Evolutionary conservation across 1,139 yeast genomes (phyloP), one percentile per base, ranked within the genome.

Genomic region (Taiozyma onychis): DNA sequence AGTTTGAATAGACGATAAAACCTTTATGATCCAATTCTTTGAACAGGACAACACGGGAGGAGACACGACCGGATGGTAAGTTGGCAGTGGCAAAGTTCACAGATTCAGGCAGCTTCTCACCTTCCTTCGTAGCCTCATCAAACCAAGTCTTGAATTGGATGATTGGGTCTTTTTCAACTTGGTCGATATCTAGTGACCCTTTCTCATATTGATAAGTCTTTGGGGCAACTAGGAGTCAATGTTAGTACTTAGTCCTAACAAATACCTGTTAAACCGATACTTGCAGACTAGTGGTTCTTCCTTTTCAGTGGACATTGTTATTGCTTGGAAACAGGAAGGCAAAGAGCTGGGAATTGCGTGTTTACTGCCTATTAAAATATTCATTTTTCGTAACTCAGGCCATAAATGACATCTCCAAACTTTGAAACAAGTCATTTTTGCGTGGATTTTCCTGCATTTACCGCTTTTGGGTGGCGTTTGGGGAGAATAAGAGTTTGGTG

Each of bases 11-110:
- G 39, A 93, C 75, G n/a, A 90, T 80, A 59, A 93, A 86, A 6
- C 97, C 99, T 50, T 80, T 77, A 48, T 77, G 74, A 66, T 93
- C 98, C 51, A 93, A 76, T 64, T 93, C 98, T 65, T 93, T 93
- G 68, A 95, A 79, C 50, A 93, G 75, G 2, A 93, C 95, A 14
- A 87, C 77, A 52, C 99, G 74, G 7, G 91, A 81, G 0, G 96
- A 85, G 2, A 93, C 89, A 53, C 96, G 74, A 26, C 99, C 99
- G 10, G 86, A 77, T 10, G 97, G 97, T 53, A 91, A 73, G 53
- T 82, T 75, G 1, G 96, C 96, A 1, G 99, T 91, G 14, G 97
- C 80, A 39, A 93, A 80, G 16, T 85, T 88, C 22, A 81, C 75
- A 1, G 93, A 78, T 65, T 93, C 98, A 1, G 97, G 95, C 44